Evolutionary conservation across 768 basidiomycete species (phyloP), one percentile per base, ranked within the genome.

Genomic region (Cystofilobasidium capitatum): DNA sequence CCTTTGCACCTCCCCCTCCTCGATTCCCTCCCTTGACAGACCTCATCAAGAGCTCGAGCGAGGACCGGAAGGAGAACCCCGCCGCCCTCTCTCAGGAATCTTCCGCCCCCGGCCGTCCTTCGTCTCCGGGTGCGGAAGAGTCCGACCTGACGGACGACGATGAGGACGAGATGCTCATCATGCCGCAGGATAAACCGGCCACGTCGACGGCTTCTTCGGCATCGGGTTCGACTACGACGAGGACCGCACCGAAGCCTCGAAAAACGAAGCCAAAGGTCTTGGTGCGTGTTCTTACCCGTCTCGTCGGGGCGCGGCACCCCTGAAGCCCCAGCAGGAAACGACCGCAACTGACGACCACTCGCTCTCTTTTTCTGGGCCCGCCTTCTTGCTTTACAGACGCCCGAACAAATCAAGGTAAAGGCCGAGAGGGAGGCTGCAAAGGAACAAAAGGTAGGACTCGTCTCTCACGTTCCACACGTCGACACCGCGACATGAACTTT

Each of bases 211-310:
- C 64, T n/a, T 58, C 64, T 17, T 4, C 33, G 9, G 10, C 33
- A 20, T 45, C 44, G 6, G 17, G 8, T 5, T 8, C 44, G 44
- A 4, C 44, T 16, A n/a, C 6, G 8, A 20, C 17, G 44, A 45
- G 24, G 17, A 4, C 44, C 17, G 44, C 44, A 45, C 42, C 42
- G 57, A 37, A 58, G 40, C 35, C n/a, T n/a, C 58, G 60, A 35
- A 31, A 36, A 24, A 29, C 51, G 49, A 68, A 62, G 61, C 51
- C 55, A 45, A 42, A 44, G 36, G 37, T 65, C 51, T 12, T 47
- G 31, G 60, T 62, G 44, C 36, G 60, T 47, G 13, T 3, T 61
- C 20, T 24, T 9, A n/a, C n/a, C n/a, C n/a, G n/a, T n/a, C n/a
- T n/a, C n/a, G n/a, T n/a, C n/a, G n/a, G n/a, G n/a, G n/a, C n/a